Conservation (phyloP, 805 yeast species). For the Monosporozyma aquatica region DNA sequence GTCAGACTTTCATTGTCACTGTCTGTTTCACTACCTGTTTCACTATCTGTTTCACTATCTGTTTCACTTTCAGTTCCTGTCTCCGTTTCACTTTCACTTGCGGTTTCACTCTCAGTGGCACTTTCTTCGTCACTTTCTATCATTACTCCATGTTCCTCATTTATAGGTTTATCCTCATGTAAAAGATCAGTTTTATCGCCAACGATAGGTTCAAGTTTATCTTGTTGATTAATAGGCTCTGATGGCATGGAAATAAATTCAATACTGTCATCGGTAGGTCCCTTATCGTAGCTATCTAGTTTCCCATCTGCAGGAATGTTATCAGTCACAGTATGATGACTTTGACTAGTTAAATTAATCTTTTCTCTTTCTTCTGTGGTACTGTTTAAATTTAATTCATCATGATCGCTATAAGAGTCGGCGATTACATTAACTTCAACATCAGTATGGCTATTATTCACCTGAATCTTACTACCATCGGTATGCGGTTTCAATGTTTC, state of each 20-base stretch:
- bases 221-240: background rate
- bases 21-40: no score
- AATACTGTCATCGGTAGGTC: background rate
- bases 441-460: no score
- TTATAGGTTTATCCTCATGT: no score
- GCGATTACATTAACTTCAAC: no score
- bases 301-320: no score
- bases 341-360: background rate
- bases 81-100: constrained; percentile 4
- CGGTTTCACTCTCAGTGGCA: constrained; percentile 1
- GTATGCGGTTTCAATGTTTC: no score
- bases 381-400: background rate
- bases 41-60: constrained; percentile 1
- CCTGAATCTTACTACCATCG: no score
- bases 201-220: background rate
- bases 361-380: background rate
- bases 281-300: no score
- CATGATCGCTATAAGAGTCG: no score
- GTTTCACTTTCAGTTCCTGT: constrained; percentile 1
- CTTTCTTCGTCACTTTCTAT: background rate
- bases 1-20: no score
- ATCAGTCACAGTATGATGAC: no score
- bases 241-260: constrained; percentile 1
- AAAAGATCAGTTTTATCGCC: background rate
- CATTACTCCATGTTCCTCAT: background rate